phyloP scores from a whole-genome alignment of 768 basidiomycete species.

The Termitomyces bulborhizus region DNA sequence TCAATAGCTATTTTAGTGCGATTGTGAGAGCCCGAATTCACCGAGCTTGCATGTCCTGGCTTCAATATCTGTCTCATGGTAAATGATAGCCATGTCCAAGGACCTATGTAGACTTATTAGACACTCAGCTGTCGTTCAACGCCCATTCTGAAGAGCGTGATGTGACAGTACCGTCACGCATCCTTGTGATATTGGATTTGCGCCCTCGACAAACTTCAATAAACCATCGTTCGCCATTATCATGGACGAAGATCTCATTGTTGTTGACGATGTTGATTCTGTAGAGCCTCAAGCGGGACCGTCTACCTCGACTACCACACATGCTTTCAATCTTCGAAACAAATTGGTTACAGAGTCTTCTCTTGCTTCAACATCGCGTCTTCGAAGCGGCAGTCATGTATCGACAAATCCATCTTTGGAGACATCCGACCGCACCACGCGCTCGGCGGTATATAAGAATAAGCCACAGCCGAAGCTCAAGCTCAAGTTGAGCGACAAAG shows the following conservation, averaged over 20 bases:
- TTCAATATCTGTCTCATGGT: too few relatives aligned
- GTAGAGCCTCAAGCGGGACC: slow-evolving; percentile 26
- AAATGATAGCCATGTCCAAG: too few relatives aligned
- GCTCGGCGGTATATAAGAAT: slow-evolving; percentile 42
- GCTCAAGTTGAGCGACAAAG: slow-evolving; percentile 81
- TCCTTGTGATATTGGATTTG: background rate
- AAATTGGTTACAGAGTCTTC: slow-evolving; percentile 18
- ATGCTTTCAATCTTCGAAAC: slow-evolving; percentile 15
- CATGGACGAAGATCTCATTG: slow-evolving; percentile 59
- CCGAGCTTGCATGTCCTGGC: too few relatives aligned
- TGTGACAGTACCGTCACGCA: background rate
- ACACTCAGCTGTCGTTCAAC: too few relatives aligned
- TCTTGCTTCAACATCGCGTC: slow-evolving; percentile 22
- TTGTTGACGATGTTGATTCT: slow-evolving; percentile 53
- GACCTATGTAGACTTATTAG: too few relatives aligned
- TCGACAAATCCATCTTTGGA: slow-evolving; percentile 20
- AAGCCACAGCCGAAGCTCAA: slow-evolving; percentile 75
- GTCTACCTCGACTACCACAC: slow-evolving; percentile 20
- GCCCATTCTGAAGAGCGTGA: too few relatives aligned
- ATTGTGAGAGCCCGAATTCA: too few relatives aligned
- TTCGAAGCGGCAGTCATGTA: slow-evolving; percentile 28
- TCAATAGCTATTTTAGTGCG: too few relatives aligned
- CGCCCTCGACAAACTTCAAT: background rate
- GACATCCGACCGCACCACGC: slow-evolving; percentile 46
- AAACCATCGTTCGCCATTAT: background rate